These are phyloP conservation scores for Raddia guianensis DNA, from an alignment of 176 grass and related monocot species.

Conservation along the genomic window DNA sequence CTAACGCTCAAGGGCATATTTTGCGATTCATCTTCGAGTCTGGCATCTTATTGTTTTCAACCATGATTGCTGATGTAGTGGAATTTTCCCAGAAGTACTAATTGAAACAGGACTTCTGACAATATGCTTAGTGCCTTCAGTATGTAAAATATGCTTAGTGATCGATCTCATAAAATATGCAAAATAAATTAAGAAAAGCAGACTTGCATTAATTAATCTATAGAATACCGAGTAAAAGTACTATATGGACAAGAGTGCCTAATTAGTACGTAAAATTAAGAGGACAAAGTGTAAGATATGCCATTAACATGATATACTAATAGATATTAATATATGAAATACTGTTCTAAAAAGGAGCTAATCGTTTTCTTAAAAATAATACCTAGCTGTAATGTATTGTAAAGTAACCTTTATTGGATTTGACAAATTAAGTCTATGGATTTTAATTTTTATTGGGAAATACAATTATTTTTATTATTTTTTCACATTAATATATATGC, in stretches of 20 bases:
- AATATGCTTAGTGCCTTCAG: neutral
- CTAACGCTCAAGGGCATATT: neutral
- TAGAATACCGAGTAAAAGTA: neutral
- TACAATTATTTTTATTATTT: neutral
- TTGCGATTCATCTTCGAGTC: neutral
- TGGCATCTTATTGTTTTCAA: neutral
- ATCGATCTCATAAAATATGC: neutral
- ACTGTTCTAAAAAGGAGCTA: neutral
- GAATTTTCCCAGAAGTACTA: neutral
- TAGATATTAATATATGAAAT: neutral
- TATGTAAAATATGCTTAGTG: no score
- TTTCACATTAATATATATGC: neutral
- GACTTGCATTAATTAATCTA: neutral
- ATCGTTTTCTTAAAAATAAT: neutral
- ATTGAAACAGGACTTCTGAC: neutral
- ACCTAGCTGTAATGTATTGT: neutral
- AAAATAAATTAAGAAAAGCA: neutral
- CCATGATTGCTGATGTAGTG: neutral
- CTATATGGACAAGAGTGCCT: neutral
- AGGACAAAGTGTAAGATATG: neutral
- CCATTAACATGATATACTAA: neutral
- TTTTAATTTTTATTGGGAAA: neutral
- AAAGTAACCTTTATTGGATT: neutral
- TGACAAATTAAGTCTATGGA: neutral
- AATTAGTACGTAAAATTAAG: conserved; percentile 29